Percentiles rank a stretch among this genome's conserved stretches.
phyloP scores from a whole-genome alignment of 495 filamentous ascomycete species.

The Niebla homalea region DNA sequence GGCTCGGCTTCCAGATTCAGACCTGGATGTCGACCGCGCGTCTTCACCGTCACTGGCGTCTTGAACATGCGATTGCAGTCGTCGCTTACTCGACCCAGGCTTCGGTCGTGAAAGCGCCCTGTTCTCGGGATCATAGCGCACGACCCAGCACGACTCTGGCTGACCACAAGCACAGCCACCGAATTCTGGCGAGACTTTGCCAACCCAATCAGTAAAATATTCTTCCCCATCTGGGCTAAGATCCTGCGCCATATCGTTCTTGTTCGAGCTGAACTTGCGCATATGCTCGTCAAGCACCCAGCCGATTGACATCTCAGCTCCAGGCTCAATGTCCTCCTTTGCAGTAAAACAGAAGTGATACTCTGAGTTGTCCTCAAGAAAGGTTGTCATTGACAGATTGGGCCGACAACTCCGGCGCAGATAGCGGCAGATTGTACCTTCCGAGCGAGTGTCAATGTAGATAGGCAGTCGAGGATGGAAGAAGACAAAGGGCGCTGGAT shows the following conservation, averaged over 20 bases:
- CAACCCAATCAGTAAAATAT: conserved; percentile 42
- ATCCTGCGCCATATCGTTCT: conserved; percentile 2
- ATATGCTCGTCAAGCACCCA: conserved; percentile 49
- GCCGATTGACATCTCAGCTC: conserved; percentile 49
- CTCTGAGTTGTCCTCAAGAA: conserved; percentile 57
- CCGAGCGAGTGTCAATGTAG: conserved; percentile 77
- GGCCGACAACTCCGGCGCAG: conserved; percentile 78
- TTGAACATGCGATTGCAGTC: conserved; percentile 32
- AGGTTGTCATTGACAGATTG: conserved; percentile 69
- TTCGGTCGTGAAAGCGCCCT: background rate
- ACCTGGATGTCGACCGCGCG: conserved; percentile 58
- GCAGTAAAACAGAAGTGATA: conserved; percentile 86
- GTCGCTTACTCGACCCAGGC: conserved; percentile 38
- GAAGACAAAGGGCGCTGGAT: conserved; percentile 75
- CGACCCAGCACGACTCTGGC: conserved; percentile 23
- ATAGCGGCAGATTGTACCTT: conserved; percentile 74
- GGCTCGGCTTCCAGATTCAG: conserved; percentile 71
- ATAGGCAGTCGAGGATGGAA: conserved; percentile 72
- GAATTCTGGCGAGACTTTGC: conserved; percentile 65
- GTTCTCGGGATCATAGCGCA: conserved; percentile 5
- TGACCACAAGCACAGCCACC: conserved; percentile 77
- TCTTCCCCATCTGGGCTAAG: conserved; percentile 25
- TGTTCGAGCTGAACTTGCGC: conserved; percentile 19
- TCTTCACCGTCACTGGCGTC: conserved; percentile 40
- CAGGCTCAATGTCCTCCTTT: conserved; percentile 51